A percentile compares a stretch with the other conserved stretches of the same genome.
Conservation (phyloP, 345 rosid species). For the Hirschfeldia incana region DNA sequence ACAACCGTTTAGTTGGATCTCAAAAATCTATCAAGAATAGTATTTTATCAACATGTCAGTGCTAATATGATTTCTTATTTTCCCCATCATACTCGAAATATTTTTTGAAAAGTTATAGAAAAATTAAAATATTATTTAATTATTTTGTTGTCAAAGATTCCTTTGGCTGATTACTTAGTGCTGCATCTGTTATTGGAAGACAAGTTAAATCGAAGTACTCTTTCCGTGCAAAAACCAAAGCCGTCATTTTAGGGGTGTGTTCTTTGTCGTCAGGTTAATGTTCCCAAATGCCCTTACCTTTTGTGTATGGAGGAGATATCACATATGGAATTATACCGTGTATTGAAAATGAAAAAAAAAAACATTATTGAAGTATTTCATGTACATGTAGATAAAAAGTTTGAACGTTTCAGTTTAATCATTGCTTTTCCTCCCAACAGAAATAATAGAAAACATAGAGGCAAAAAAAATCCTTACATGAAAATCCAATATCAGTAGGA, state of each 20-base stretch:
- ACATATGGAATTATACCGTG: background rate
- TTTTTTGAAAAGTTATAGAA: background rate
- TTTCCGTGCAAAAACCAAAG: conserved; percentile 35
- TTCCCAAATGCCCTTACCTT: conserved; percentile 4
- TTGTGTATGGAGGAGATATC: background rate
- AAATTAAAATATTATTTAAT: background rate
- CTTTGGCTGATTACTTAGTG: conserved; percentile 22
- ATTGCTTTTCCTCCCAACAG: background rate
- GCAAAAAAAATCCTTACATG: background rate
- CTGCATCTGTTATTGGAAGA: conserved; percentile 32
- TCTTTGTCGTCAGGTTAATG: conserved; percentile 12
- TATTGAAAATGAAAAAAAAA: background rate
- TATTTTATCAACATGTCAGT: background rate
- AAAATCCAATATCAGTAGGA: background rate
- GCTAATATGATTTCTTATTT: background rate
- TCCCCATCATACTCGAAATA: background rate
- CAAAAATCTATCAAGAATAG: background rate
- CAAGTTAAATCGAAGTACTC: conserved; percentile 38
- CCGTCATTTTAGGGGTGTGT: conserved; percentile 32
- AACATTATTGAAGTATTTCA: background rate
- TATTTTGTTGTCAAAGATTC: conserved; percentile 25
- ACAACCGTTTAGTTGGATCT: background rate
- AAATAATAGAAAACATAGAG: background rate
- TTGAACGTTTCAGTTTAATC: background rate
- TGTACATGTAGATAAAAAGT: background rate